Conservation (phyloP, 73 alveolate species). For the Paraurostyla sp. region DNA sequence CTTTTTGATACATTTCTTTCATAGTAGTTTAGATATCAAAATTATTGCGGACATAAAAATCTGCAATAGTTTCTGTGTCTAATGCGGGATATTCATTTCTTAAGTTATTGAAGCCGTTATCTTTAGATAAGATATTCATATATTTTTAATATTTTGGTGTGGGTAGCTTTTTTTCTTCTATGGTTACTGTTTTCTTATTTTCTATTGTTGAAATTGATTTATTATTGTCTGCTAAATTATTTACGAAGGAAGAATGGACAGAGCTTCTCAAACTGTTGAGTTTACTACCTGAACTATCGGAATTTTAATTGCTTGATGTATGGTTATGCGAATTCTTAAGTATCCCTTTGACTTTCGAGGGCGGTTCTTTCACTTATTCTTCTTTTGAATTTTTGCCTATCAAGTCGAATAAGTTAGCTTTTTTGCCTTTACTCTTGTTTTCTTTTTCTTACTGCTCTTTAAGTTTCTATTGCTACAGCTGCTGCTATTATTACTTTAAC, state of each 20-base stretch:
- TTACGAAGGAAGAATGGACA: background rate
- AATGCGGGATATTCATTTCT: background rate
- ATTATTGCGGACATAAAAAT: background rate
- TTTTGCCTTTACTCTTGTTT: background rate
- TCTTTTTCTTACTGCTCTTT: background rate
- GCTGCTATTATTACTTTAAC: background rate
- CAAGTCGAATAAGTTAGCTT: constrained; percentile 2
- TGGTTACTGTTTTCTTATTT: background rate
- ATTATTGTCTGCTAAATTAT: background rate
- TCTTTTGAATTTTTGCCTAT: constrained; percentile 14
- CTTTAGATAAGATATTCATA: constrained; percentile 10
- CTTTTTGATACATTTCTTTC: background rate
- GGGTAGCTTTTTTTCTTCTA: constrained; percentile 3
- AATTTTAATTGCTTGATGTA: background rate
- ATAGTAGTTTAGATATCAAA: background rate
- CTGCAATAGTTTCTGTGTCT: constrained; percentile 3
- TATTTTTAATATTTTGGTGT: background rate
- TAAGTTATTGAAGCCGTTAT: constrained; percentile 2
- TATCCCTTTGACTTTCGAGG: background rate
- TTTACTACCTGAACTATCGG: too few relatives aligned
- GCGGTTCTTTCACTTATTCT: background rate
- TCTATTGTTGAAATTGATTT: background rate
- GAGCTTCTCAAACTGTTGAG: background rate
- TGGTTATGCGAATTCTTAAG: background rate
- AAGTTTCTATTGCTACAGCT: background rate